Evolutionary conservation across 1,139 yeast species (phyloP), one percentile per base, ranked within the genome.

Genomic region (Sugiyamaella castrensis): DNA sequence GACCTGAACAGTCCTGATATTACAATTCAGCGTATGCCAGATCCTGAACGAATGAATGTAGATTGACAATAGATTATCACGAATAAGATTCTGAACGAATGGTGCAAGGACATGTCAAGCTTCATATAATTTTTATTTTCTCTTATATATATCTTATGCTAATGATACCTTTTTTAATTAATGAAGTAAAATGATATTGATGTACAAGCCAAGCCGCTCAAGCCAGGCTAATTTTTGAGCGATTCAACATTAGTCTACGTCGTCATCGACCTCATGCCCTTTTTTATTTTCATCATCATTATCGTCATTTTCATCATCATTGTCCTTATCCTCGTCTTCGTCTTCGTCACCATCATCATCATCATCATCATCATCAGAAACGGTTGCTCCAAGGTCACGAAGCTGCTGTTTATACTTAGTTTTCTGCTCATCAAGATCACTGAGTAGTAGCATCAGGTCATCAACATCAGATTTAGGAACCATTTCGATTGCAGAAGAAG

Each of bases 361-460:
- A 24, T 75, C 80, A 29, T 76, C 78, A 3, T 79, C 76, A 2
- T 76, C 69, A 12, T 75, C 78, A 4, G 71, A 65, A 9, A 68
- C 71, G 2, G 53, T 60, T 34, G 61, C 59, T 1, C 81, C 87
- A 31, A 82, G 60, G 0, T 65, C 69, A 51, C 71, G 72, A 31
- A 84, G 71, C 53, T 72, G 74, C 12, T 65, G 61, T 58, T 83
- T 84, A 64, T 87, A 86, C 57, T 73, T 74, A 32, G 75, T 73
- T 52, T 78, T 82, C 53, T 77, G 77, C 44, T 86, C 92, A 56
- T 86, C 94, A 61, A 86, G 70, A 40, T 86, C 95, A 11, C 84
- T 75, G 68, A 88, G 79, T 37, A 87, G 69, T 37, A 86, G 69
- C 82, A 87, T 79, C 54, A 87, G 67, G 51, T 87, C 95, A 61